Percentiles rank a stretch among this genome's conserved stretches.
Evolutionary conservation across 176 grass and related monocot genomes (phyloP).

Genomic region (Alloteropsis semialata): DNA sequence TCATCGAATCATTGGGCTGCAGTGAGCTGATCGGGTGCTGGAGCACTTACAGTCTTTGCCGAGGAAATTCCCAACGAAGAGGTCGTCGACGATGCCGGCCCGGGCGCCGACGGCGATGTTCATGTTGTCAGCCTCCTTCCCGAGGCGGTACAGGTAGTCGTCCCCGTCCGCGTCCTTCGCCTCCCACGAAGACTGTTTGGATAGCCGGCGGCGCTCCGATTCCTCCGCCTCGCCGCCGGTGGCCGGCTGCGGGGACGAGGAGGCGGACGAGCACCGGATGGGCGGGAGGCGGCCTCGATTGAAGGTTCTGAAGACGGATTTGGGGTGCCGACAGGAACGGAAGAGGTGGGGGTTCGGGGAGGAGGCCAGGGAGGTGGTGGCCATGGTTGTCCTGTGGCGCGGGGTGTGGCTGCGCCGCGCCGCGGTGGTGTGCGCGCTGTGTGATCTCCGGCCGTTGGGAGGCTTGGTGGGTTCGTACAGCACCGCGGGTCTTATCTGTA

Average conservation of each 20-base stretch:
- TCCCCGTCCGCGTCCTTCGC: conserved; percentile 56
- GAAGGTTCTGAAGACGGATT: not conserved
- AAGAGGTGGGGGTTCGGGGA: not conserved
- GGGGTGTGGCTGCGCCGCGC: not conserved
- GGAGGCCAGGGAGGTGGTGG: conserved; percentile 38
- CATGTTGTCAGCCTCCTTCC: conserved; percentile 88
- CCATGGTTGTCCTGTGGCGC: conserved; percentile 39
- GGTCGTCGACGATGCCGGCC: conserved; percentile 65
- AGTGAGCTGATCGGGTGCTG: not conserved
- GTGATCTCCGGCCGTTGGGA: conserved; percentile 27
- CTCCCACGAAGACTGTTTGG: conserved; percentile 83
- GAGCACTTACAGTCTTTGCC: conserved; percentile 62
- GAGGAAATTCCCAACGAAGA: conserved; percentile 88
- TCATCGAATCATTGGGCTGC: not conserved
- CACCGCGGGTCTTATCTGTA: conserved; percentile 37
- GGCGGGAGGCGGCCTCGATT: not conserved
- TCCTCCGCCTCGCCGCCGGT: conserved; percentile 24
- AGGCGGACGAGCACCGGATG: conserved; percentile 24
- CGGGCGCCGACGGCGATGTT: conserved; percentile 80
- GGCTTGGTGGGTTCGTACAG: not conserved
- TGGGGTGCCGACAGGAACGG: not conserved
- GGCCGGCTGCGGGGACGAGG: conserved; percentile 19
- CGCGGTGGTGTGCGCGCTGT: not conserved
- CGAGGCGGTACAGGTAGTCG: conserved; percentile 88
- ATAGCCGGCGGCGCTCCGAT: conserved; percentile 11